Conservation (phyloP, 1,139 yeast species). For the Suzukiozyma palmioleophila region DNA sequence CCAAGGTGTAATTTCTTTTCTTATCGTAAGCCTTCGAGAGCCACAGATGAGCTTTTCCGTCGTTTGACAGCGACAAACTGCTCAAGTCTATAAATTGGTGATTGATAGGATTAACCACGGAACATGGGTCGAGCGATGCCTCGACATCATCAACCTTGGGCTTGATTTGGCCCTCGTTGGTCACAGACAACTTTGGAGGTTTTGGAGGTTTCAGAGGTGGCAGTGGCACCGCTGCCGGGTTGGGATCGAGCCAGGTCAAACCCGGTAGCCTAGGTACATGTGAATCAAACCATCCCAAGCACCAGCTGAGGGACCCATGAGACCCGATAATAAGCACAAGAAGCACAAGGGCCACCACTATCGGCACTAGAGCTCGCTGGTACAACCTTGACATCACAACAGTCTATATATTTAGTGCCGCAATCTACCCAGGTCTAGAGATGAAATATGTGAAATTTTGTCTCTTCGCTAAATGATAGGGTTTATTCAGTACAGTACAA, state of each 20-base stretch:
- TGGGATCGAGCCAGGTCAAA: conserved; percentile 7
- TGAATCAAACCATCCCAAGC: too few species aligned
- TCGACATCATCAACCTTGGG: neutral
- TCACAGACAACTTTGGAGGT: neutral
- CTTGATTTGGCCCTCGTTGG: conserved; percentile 8
- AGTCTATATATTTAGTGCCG: neutral
- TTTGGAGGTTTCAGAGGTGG: neutral
- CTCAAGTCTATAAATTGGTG: conserved; percentile 55
- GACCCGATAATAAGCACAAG: conserved; percentile 7
- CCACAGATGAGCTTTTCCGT: conserved; percentile 54
- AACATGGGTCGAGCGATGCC: conserved; percentile 40
- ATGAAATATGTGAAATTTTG: too few species aligned
- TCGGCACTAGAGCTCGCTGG: conserved; percentile 16
- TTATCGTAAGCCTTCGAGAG: conserved; percentile 66
- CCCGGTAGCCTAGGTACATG: conserved; percentile 6
- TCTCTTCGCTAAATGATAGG: too few species aligned
- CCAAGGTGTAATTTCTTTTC: conserved; percentile 72
- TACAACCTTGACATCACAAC: conserved; percentile 13
- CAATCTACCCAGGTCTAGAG: too few species aligned
- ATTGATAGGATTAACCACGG: conserved; percentile 48
- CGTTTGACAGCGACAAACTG: conserved; percentile 41
- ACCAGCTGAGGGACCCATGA: too few species aligned
- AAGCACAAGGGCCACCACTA: conserved; percentile 13
- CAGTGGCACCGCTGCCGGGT: neutral
- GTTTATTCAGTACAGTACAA: too few species aligned